Percentiles rank a stretch among this genome's conserved stretches.
phyloP scores from a whole-genome alignment of 2,329 filamentous ascomycete species.

The Aspergillus vadensis region DNA sequence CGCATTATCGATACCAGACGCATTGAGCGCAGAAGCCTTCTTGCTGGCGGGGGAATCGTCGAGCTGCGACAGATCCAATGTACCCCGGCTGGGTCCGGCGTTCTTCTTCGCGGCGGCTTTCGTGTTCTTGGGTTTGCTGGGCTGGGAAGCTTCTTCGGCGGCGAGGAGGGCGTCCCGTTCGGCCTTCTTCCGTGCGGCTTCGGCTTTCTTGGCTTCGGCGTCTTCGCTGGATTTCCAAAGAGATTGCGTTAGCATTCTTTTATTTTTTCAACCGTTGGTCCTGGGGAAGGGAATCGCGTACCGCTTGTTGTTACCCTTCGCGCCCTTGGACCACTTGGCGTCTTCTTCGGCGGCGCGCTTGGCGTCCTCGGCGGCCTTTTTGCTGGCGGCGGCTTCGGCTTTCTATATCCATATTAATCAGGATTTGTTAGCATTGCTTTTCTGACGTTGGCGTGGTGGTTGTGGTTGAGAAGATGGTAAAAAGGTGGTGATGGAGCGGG shows the following conservation, averaged over 20 bases:
- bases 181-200: slow-evolving; percentile 83
- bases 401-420: slow-evolving; percentile 61
- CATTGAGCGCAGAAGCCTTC: slow-evolving; percentile 65
- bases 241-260: too few species aligned
- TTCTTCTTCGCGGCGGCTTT: slow-evolving; percentile 55
- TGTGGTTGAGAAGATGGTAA: slow-evolving; percentile 1
- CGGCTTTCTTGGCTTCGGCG: slow-evolving; percentile 79
- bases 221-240: slow-evolving; percentile 63
- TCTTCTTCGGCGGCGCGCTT: slow-evolving; percentile 69
- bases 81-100: slow-evolving; percentile 12
- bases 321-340: slow-evolving; percentile 78
- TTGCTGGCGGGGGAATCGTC: slow-evolving; percentile 59
- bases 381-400: slow-evolving; percentile 80
- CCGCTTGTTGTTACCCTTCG: slow-evolving; percentile 87
- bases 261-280: too few species aligned
- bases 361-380: slow-evolving; percentile 70
- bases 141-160: slow-evolving; percentile 74
- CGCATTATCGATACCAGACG: slow-evolving; percentile 88
- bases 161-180: slow-evolving; percentile 81
- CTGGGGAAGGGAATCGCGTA: slow-evolving; percentile 47
- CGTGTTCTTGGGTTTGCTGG: slow-evolving; percentile 62
- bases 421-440: too few species aligned
- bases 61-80: slow-evolving; percentile 72
- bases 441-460: too few species aligned
- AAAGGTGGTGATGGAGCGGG: slow-evolving; percentile 19